Percentiles rank a stretch among this genome's conserved stretches.
phyloP scores from a whole-genome alignment of 208 protist species.

The Leishmania amazonensis region DNA sequence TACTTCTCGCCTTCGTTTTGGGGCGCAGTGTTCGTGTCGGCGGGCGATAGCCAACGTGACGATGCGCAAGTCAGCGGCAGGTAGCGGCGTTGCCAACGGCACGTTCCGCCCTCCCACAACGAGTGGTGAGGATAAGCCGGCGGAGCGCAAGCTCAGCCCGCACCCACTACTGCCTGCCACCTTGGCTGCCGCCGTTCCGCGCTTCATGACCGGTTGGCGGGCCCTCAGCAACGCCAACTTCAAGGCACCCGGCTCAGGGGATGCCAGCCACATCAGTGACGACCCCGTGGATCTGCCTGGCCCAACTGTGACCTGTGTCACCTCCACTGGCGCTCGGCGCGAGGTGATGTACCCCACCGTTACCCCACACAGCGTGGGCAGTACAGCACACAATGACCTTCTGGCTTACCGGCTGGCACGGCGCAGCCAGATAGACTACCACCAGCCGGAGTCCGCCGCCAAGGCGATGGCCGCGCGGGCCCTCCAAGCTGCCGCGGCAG shows the following conservation, averaged over 20 bases:
- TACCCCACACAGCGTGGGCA: not conserved
- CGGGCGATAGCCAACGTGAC: not conserved
- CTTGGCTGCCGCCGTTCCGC: slow-evolving; percentile 24
- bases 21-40: not conserved
- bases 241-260: slow-evolving; percentile 2
- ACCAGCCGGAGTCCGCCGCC: slow-evolving; percentile 50
- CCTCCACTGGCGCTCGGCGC: slow-evolving; percentile 24
- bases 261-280: not conserved
- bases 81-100: slow-evolving; percentile 23
- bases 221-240: slow-evolving; percentile 15
- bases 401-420: slow-evolving; percentile 37
- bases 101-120: slow-evolving; percentile 43
- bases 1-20: not conserved
- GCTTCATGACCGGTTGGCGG: slow-evolving; percentile 26
- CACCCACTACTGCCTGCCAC: slow-evolving; percentile 17
- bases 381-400: slow-evolving; percentile 13
- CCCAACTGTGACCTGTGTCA: slow-evolving; percentile 17
- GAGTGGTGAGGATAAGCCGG: slow-evolving; percentile 11
- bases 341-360: slow-evolving; percentile 29
- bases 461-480: slow-evolving; percentile 31
- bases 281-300: slow-evolving; percentile 8
- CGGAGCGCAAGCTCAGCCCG: slow-evolving; percentile 11
- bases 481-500: slow-evolving; percentile 21
- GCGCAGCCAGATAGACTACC: slow-evolving; percentile 74
- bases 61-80: slow-evolving; percentile 29